Base-by-base conservation (phyloP, 2,329 filamentous ascomycete species). In the Sodiomyces alkalinus region DNA sequence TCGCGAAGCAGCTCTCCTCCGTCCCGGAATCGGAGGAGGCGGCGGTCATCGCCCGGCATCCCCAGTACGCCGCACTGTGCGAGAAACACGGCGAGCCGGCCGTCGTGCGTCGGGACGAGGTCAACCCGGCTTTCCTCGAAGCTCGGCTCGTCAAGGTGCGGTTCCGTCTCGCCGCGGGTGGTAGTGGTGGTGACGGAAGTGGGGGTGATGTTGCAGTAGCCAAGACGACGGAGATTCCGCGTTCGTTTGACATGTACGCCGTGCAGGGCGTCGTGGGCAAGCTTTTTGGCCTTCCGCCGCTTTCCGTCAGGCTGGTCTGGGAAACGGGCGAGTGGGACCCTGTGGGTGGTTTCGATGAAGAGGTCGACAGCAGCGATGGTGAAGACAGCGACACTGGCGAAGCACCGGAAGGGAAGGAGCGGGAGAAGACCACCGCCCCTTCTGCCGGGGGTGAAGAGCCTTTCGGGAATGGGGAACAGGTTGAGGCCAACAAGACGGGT, bases 261-360 rank as follows among this genome's bases (percentile, higher is more conserved):
- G 68, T 93, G 11, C 80, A 90, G 45, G 80, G 81, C 0, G 61
- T 92, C 7, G 76, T 82, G 1, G 78, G 75, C 0, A 74, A 68
- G 38, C 48, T 77, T n/a, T 82, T 92, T 42, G 60, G 54, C 1
- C 40, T 80, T 8, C 53, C 62, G 26, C 79, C 83, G 0, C 59
- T 82, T 36, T 54, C 55, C 22, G 55, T 87, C 34, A 64, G 62
- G 22, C 50, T 96, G 27, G 56, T 90, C 1, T 92, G 82, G 79
- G 83, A 93, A 55, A 93, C 85, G 7, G 81, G 82, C 13, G 86
- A 94, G 50, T 82, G 79, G 72, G 83, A 93, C 49, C 81, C 81
- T 0, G 74, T 83, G 1, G 66, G 66, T 7, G 64, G 68, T 35
- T 68, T 72, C 39, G 64, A 73, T 36, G 63, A 69, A 4, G 63